A percentile compares a stretch with the other conserved stretches of the same genome.
phyloP scores from a whole-genome alignment of 768 basidiomycete genomes.

The Scleroderma citrinum region DNA sequence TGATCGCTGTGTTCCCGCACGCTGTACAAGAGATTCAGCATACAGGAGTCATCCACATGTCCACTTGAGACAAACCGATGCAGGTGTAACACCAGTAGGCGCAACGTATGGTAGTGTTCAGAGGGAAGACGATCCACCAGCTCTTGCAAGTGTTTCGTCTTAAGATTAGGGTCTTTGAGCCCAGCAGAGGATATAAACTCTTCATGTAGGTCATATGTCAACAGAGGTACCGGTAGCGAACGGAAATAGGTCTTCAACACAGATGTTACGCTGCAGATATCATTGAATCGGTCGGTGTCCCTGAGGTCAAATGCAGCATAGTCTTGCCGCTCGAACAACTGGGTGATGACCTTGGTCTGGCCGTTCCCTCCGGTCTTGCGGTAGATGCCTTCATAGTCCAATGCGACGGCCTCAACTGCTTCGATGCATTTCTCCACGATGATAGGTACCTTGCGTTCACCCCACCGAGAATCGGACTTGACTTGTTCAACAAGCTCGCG shows the following conservation, averaged over 20 bases:
- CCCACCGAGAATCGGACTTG: conserved; percentile 52
- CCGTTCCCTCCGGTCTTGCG: conserved; percentile 93
- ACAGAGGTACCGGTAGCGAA: conserved; percentile 80
- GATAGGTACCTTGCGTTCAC: conserved; percentile 65
- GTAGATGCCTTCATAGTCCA: conserved; percentile 98
- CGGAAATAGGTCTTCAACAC: conserved; percentile 97
- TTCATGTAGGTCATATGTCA: conserved; percentile 89
- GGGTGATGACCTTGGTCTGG: conserved; percentile 89
- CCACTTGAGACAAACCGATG: conserved; percentile 51
- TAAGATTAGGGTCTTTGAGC: conserved; percentile 55
- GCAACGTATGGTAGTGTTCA: conserved; percentile 84
- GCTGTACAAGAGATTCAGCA: conserved; percentile 17
- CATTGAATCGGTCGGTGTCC: conserved; percentile 89
- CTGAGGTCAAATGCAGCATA: conserved; percentile 83
- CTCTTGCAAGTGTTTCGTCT: conserved; percentile 55
- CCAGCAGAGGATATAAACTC: conserved; percentile 77
- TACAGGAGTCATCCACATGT: background rate
- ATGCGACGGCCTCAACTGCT: conserved; percentile 82
- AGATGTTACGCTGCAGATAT: conserved; percentile 94
- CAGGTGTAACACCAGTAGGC: conserved; percentile 80
- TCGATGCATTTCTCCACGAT: conserved; percentile 95
- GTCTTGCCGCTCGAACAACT: conserved; percentile 90
- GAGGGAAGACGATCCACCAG: conserved; percentile 73
- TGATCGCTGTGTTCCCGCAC: conserved; percentile 60
- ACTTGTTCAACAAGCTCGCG: conserved; percentile 85